Base-by-base conservation (phyloP, 805 yeast genomes). In the Monosporozyma yasuniensis region DNA sequence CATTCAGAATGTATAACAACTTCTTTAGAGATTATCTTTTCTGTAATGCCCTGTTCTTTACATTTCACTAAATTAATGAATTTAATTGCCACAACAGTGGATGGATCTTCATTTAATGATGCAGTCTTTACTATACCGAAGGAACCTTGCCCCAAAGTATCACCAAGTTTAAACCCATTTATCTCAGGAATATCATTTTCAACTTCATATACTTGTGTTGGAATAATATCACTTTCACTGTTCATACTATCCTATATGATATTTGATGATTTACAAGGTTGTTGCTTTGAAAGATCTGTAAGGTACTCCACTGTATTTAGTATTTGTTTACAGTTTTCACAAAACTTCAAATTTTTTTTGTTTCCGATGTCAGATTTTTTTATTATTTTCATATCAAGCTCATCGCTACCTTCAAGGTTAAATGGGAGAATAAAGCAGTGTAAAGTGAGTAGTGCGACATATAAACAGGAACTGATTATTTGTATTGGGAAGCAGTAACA, bases 131-230 rank as follows among this genome's bases (percentile, higher is more conserved):
- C 84, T 48, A 75, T 71, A 2, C 85, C 87, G 69, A 81, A 82
- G 0, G 86, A 72, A 1, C 88, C 88, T 54, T 79, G 81, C 0
- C 87, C 88, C 12, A 82, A 70, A 0, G 84, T 78, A 23, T 70
- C 70, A 0, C 79, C 83, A 5, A 74, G 48, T 27, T 64, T 69
- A 2, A 79, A 71, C 27, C 71, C 73, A 46, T 72, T 71, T 34
- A 80, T 71, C 25, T 61, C 58, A 2, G 85, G 84, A 2, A 80
- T 39, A 21, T 39, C 27, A 12, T 39, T 11, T 9, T 19, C 10
- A 19, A 22, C 18, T 18, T 45, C 23, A 22, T 39, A 39, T 19
- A 39, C n/a, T 21, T 39, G 42, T 21, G 42, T 39, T 19, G 42
- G 25, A 12, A 39, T 21, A 22, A 39, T 39, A 39, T 39, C 42